Evolutionary conservation across 1,284 basidiomycete genomes (phyloP).

Genomic region (Trametes versicolor): DNA sequence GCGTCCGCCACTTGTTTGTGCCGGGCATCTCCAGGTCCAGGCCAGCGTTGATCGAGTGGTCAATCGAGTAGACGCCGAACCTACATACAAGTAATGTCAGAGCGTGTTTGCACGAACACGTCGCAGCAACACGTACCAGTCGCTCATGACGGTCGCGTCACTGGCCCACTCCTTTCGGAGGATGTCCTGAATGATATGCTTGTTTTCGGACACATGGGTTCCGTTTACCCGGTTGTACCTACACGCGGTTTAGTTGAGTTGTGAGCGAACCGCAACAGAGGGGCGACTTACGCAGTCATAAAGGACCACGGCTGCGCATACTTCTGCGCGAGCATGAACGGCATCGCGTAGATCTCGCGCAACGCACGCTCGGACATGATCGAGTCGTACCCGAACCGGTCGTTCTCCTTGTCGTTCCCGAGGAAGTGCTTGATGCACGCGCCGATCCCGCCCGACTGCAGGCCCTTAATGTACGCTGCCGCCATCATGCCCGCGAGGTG

Average conservation of each 20-base stretch:
- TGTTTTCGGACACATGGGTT: constrained; percentile 76
- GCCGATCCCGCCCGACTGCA: constrained; percentile 78
- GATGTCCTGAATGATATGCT: constrained; percentile 66
- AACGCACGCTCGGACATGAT: constrained; percentile 74
- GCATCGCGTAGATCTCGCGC: constrained; percentile 79
- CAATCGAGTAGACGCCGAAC: constrained; percentile 77
- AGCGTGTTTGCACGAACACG: background rate
- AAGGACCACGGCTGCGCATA: constrained; percentile 74
- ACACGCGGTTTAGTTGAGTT: background rate
- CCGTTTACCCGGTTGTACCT: constrained; percentile 80
- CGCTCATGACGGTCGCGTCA: constrained; percentile 79
- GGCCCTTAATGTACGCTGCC: constrained; percentile 77
- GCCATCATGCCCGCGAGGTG: constrained; percentile 74
- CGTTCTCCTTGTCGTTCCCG: constrained; percentile 79
- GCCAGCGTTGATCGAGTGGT: constrained; percentile 74
- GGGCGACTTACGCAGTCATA: constrained; percentile 70
- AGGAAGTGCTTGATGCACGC: constrained; percentile 79
- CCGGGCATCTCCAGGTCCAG: constrained; percentile 87
- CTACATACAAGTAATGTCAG: constrained; percentile 42
- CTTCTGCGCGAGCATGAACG: constrained; percentile 84
- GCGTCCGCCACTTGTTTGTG: constrained; percentile 72
- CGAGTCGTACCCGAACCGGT: constrained; percentile 70
- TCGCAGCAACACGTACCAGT: constrained; percentile 62
- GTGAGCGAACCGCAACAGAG: background rate
- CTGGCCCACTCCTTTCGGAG: constrained; percentile 83